A percentile compares a stretch with the other conserved stretches of the same genome.
These are phyloP conservation scores for Acer negundo DNA, from an alignment of 345 rosid species.

Conservation along the genomic window DNA sequence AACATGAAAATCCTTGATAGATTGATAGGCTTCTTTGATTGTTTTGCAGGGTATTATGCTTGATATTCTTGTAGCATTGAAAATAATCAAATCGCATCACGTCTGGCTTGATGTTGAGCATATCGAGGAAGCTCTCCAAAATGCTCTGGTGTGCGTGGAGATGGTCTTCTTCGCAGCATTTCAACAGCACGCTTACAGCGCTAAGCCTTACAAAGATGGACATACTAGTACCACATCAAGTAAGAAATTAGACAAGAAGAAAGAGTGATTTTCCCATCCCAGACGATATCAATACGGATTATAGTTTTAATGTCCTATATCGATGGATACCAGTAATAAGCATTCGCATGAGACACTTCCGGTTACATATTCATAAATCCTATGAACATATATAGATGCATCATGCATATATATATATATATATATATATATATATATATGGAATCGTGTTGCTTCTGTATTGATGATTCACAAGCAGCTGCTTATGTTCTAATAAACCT, in stretches of 20 bases:
- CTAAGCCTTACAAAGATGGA: conserved; percentile 31
- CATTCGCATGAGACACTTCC: not conserved
- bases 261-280: conserved; percentile 10
- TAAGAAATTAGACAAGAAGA: not conserved
- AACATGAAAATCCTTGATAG: not conserved
- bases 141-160: conserved; percentile 40
- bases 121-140: conserved; percentile 42
- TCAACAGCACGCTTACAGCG: conserved; percentile 40
- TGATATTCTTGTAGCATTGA: conserved; percentile 37
- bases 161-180: conserved; percentile 47
- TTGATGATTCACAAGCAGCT: not conserved
- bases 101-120: conserved; percentile 48
- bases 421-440: too few species aligned
- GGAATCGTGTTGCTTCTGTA: not conserved
- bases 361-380: not conserved
- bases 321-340: not conserved
- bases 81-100: conserved; percentile 38
- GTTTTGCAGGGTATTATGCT: conserved; percentile 40
- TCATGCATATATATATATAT: not conserved
- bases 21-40: not conserved
- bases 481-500: too few species aligned
- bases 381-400: not conserved
- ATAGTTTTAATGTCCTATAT: not conserved
- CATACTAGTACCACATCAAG: not conserved
- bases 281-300: not conserved